Conservation (phyloP, 2,329 filamentous ascomycete genomes). For the Lecanicillium sp. region DNA sequence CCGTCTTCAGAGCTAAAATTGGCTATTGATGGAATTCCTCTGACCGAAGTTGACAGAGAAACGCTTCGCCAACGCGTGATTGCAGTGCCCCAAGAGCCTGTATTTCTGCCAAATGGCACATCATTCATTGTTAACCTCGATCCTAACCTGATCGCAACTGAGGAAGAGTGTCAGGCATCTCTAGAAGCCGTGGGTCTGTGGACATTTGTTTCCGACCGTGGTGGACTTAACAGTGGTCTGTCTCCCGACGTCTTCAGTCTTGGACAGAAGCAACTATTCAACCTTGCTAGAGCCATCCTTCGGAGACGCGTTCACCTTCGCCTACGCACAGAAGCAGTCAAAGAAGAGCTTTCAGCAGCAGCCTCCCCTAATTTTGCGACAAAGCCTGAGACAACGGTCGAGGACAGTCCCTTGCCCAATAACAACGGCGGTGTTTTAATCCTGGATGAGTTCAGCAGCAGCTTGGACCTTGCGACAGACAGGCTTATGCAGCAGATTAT, state of each 20-base stretch:
- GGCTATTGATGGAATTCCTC: slow-evolving; percentile 32
- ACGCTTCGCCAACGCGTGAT: slow-evolving; percentile 37
- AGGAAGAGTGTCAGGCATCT: slow-evolving; percentile 22
- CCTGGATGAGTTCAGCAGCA: slow-evolving; percentile 39
- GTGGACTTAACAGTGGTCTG: slow-evolving; percentile 27
- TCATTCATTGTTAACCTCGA: slow-evolving; percentile 33
- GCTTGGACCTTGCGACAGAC: slow-evolving; percentile 37
- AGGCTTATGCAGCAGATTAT: slow-evolving; percentile 37
- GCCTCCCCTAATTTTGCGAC: no score
- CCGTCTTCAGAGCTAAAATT: not conserved
- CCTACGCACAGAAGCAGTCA: not conserved
- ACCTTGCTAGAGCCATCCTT: slow-evolving; percentile 50
- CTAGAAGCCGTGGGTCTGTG: slow-evolving; percentile 26
- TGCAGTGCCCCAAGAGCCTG: slow-evolving; percentile 41
- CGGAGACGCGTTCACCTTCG: slow-evolving; percentile 23
- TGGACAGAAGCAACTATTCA: slow-evolving; percentile 56
- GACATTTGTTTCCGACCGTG: slow-evolving; percentile 20
- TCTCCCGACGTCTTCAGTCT: slow-evolving; percentile 40
- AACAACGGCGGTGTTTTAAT: slow-evolving; percentile 27
- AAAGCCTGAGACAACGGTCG: not conserved
- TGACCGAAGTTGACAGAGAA: slow-evolving; percentile 30
- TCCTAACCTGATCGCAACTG: slow-evolving; percentile 22
- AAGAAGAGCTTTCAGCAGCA: no score
- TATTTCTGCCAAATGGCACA: slow-evolving; percentile 36
- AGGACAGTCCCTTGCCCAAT: no score